phyloP scores from a whole-genome alignment of 345 rosid genomes.

The Stellera chamaejasme region DNA sequence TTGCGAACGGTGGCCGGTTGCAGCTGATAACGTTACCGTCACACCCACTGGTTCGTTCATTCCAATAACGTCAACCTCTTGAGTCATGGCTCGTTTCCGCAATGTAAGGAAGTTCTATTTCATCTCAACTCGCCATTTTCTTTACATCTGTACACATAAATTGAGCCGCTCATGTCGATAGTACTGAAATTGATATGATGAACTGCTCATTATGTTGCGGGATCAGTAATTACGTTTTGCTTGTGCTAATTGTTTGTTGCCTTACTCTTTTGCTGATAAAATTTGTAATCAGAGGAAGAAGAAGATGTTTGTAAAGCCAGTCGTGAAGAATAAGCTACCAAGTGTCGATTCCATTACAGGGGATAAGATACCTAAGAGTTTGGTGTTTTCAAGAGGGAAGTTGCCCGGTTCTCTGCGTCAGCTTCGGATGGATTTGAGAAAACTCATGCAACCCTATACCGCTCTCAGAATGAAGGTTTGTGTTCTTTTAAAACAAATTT shows the following conservation, averaged over 20 bases:
- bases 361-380: constrained; percentile 80
- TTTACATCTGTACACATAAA: neutral
- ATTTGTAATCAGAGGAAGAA: constrained; percentile 36
- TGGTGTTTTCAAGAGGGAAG: constrained; percentile 85
- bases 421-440: constrained; percentile 85
- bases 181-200: too few species aligned
- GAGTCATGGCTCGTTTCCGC: constrained; percentile 35
- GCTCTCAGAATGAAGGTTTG: constrained; percentile 83
- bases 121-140: neutral
- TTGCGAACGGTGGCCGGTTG: too few species aligned
- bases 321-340: constrained; percentile 34
- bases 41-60: too few species aligned
- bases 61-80: too few species aligned
- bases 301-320: constrained; percentile 54
- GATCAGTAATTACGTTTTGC: neutral
- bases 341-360: constrained; percentile 78
- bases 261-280: constrained; percentile 8
- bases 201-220: too few species aligned
- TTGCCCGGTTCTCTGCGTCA: constrained; percentile 68
- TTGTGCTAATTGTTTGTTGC: neutral
- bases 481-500: neutral
- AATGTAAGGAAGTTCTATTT: constrained; percentile 25
- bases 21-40: too few species aligned
- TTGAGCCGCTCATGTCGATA: too few species aligned
- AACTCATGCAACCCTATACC: constrained; percentile 90